Conservation (phyloP, 768 basidiomycete genomes). For the Termitomyces heimii region DNA sequence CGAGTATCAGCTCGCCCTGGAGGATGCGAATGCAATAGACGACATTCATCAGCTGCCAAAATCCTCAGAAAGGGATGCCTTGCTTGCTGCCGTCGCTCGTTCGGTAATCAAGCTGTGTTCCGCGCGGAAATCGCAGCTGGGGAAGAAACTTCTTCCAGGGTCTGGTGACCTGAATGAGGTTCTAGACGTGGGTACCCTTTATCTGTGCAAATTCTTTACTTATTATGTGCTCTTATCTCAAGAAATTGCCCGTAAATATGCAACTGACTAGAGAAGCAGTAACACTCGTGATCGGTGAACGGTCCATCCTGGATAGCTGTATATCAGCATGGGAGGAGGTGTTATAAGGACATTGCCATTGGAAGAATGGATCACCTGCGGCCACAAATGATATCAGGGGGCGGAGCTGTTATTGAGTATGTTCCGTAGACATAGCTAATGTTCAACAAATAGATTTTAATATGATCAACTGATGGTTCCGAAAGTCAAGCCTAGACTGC, state of each 20-base stretch:
- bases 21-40: background rate
- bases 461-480: background rate
- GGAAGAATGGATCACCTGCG: background rate
- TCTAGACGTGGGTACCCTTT: constrained; percentile 26
- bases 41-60: background rate
- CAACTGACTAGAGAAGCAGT: constrained; percentile 39
- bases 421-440: background rate
- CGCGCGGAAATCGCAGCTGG: constrained; percentile 22
- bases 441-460: background rate
- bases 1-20: constrained; percentile 12
- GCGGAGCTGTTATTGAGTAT: background rate
- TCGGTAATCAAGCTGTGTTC: constrained; percentile 25
- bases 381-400: background rate
- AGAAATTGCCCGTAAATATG: constrained; percentile 33
- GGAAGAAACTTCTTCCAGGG: constrained; percentile 15
- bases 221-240: constrained; percentile 3
- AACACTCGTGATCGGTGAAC: constrained; percentile 40
- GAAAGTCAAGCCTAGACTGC: background rate
- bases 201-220: background rate
- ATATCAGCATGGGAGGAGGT: constrained; percentile 32
- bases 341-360: background rate
- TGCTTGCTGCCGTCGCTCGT: constrained; percentile 11
- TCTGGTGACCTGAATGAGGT: constrained; percentile 26
- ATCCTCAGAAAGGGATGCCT: background rate
- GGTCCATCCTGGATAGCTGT: constrained; percentile 50